phyloP scores from a whole-genome alignment of 2,329 filamentous ascomycete species.

The Lomentospora prolificans region DNA sequence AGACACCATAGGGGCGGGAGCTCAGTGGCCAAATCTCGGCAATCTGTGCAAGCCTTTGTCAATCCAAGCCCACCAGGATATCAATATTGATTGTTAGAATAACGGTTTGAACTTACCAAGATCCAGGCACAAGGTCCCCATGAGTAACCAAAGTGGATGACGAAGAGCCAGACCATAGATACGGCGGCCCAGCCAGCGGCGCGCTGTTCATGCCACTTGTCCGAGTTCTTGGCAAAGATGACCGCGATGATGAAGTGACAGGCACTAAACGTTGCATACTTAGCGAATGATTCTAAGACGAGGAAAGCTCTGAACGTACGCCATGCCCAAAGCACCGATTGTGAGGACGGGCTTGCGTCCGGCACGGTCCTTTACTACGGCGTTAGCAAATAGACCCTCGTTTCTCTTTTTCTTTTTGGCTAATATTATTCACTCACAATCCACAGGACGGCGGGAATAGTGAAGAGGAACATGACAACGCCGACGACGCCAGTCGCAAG shows the following conservation, averaged over 20 bases:
- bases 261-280: slow-evolving; percentile 16
- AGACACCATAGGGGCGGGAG: slow-evolving; percentile 59
- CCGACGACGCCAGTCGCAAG: slow-evolving; percentile 64
- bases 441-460: slow-evolving; percentile 56
- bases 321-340: slow-evolving; percentile 61
- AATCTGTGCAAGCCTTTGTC: not conserved
- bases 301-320: too few relatives aligned
- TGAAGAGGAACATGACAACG: slow-evolving; percentile 59
- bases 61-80: too few relatives aligned
- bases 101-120: slow-evolving; percentile 32
- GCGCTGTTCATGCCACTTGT: slow-evolving; percentile 44
- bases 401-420: not conserved
- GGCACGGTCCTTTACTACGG: slow-evolving; percentile 34
- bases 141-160: slow-evolving; percentile 64
- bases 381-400: not conserved
- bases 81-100: too few relatives aligned
- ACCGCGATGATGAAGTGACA: slow-evolving; percentile 65
- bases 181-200: slow-evolving; percentile 62
- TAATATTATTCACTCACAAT: slow-evolving; percentile 23
- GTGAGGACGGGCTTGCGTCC: slow-evolving; percentile 54
- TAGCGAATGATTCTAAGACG: too few relatives aligned
- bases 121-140: slow-evolving; percentile 72
- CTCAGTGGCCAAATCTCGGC: slow-evolving; percentile 67
- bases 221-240: slow-evolving; percentile 55
- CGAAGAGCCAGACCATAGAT: slow-evolving; percentile 64